Conservation (phyloP, 371 early-diverging fungal genomes). For the Conidiobolus incongruus region DNA sequence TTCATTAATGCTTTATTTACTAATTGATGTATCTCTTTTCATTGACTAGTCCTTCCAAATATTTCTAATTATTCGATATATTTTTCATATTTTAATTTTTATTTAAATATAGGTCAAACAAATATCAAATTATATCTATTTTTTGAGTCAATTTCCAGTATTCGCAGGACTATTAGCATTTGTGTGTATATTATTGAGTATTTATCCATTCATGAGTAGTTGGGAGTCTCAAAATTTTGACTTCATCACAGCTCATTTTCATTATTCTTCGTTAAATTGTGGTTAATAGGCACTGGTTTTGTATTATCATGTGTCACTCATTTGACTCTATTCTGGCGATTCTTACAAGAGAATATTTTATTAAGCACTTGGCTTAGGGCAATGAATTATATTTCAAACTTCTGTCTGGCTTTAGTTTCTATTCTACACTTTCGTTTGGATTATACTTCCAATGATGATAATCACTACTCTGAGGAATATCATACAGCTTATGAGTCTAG, state of each 20-base stretch:
- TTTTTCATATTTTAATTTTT: no score
- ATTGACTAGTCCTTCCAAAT: no score
- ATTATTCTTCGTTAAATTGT: no score
- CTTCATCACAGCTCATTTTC: no score
- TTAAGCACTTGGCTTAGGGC: neutral
- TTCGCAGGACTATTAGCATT: neutral
- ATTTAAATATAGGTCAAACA: no score
- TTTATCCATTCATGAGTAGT: neutral
- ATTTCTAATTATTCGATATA: no score
- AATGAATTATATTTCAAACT: neutral
- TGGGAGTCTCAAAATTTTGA: neutral
- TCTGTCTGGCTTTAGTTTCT: neutral
- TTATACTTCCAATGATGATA: neutral
- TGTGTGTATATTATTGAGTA: neutral
- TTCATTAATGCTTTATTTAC: no score
- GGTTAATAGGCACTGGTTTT: neutral
- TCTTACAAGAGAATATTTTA: conserved; percentile 1
- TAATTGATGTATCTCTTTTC: no score
- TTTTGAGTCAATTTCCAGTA: no score
- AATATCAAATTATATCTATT: no score
- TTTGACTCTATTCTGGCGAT: neutral
- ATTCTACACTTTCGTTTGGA: neutral
- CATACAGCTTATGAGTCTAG: neutral
- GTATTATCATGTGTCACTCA: neutral
- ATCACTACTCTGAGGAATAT: neutral